Percentiles rank a stretch among this genome's conserved stretches.
These are phyloP conservation scores for Penstemon newberryi DNA, from an alignment of 257 asterid genomes.

Conservation along the genomic window DNA sequence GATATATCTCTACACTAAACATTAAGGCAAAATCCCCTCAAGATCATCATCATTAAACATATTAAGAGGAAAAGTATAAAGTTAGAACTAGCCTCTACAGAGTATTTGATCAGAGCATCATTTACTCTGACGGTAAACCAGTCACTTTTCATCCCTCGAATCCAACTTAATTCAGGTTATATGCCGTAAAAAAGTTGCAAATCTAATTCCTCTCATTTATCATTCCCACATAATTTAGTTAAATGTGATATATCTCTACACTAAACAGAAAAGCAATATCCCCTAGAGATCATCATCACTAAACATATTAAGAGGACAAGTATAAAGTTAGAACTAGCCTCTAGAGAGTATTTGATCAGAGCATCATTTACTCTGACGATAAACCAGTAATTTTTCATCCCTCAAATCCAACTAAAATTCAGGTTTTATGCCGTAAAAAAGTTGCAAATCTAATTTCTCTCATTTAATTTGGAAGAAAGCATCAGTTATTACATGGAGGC, in stretches of 20 bases:
- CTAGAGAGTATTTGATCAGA: neutral
- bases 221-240: neutral
- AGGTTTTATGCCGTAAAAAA: neutral
- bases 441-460: neutral
- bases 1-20: conserved; percentile 74
- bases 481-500: neutral
- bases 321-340: neutral
- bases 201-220: neutral
- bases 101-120: neutral
- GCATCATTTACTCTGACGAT: neutral
- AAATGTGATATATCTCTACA: conserved; percentile 64
- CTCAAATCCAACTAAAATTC: neutral
- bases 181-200: neutral
- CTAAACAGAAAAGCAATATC: conserved; percentile 18
- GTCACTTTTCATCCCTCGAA: conserved; percentile 94
- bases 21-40: no score
- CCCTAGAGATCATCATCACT: no score
- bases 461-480: neutral
- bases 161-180: conserved; percentile 52
- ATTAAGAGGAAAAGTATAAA: conserved; percentile 6
- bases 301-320: neutral
- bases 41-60: no score
- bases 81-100: neutral
- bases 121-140: conserved; percentile 29
- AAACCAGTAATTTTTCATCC: neutral